Base-by-base conservation (phyloP, 345 rosid genomes). In the Syzygium oleosum region DNA sequence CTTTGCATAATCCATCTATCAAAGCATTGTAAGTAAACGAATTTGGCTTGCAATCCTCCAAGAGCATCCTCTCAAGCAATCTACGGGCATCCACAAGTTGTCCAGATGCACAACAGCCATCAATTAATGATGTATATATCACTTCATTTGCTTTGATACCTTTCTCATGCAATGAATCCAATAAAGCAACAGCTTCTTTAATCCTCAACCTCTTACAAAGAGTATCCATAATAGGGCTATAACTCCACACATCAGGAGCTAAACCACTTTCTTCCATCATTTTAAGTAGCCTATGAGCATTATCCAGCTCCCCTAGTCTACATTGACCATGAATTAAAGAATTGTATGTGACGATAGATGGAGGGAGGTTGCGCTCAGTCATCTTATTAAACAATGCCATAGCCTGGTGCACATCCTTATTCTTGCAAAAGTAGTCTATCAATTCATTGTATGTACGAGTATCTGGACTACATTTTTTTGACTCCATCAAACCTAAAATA, bases 391-490 rank as follows among this genome's bases (percentile, higher is more conserved):
- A 93, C 87, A 95, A 84, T 22, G 91, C 89, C 99, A 97, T 97
- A 63, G 98, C 99, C 90, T 89, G 94, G 90, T 97, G 98, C 85
- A 96, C 96, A 88, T 93, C 88, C 88, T 93, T 96, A 86, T 49
- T 88, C 91, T 92, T 93, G 88, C 97, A 92, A 90, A 91, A 94
- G 86, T 97, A 96, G 86, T 91, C 87, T 85, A 97, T 94, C 92
- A 97, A 87, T 90, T 94, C 97, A 93, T 97, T 97, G 89, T 91
- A 96, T 9, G 99, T 97, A 19, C 97, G 96, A 85, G 93, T 94
- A 92, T 96, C 94, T 27, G 97, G 97, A 87, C 87, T 73, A 54
- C 94, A 90, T n/a, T 91, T 92, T 85, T 90, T 92, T 29, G 94
- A 90, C 85, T 93, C 93, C 97, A 97, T 95, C 93, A 94, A 85